These are phyloP conservation scores for Coccomyxa subellipsoidea DNA, from an alignment of 163 green algal genomes.

Conservation along the genomic window DNA sequence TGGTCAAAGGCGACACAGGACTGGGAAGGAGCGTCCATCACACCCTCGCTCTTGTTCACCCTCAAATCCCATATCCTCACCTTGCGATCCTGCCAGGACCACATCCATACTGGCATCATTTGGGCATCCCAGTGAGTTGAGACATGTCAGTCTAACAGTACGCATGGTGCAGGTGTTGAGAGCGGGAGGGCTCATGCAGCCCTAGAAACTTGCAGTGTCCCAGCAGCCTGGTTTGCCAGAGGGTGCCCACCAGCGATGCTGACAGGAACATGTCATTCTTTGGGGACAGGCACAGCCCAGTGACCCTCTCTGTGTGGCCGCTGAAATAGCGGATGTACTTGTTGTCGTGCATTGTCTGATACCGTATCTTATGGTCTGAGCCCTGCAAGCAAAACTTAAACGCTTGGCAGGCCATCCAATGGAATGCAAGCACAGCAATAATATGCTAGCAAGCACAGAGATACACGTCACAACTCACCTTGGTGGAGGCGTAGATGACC, in stretches of 20 bases:
- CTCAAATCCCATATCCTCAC: conserved; percentile 86
- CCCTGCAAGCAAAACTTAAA: conserved; percentile 27
- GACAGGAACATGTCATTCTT: conserved; percentile 84
- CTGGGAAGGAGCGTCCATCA: conserved; percentile 61
- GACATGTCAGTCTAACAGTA: no score
- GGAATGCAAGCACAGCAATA: no score
- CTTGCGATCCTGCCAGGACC: conserved; percentile 67
- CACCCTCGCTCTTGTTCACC: conserved; percentile 63
- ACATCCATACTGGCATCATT: background rate
- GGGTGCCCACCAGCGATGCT: conserved; percentile 45
- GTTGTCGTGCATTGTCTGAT: conserved; percentile 83
- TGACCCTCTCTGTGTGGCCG: conserved; percentile 73
- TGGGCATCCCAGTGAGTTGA: no score
- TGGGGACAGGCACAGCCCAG: conserved; percentile 75
- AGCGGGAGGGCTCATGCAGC: no score
- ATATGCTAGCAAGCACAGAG: no score
- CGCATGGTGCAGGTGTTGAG: no score
- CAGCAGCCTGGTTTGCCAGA: background rate
- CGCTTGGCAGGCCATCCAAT: background rate
- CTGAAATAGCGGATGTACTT: conserved; percentile 76
- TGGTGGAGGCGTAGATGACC: conserved; percentile 82
- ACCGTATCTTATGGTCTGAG: conserved; percentile 66
- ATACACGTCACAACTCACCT: no score
- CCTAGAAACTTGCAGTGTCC: no score
- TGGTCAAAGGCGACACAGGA: conserved; percentile 81